Percentiles rank a stretch among this genome's conserved stretches.
Evolutionary conservation across 2,329 filamentous ascomycete species (phyloP).

Genomic region (Pyrenophora seminiperda): DNA sequence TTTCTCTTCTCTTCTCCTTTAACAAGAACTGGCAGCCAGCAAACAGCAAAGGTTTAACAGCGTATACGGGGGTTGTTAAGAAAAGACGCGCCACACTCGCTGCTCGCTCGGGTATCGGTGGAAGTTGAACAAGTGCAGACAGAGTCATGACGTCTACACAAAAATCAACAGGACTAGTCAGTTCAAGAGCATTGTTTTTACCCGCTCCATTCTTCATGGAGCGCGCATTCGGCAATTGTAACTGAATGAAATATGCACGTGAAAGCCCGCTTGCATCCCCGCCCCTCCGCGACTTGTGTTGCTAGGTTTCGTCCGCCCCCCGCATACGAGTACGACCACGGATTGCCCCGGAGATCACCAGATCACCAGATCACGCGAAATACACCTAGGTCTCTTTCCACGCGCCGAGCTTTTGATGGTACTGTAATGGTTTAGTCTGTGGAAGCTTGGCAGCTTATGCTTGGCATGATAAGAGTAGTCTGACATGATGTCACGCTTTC

Average conservation of each 20-base stretch:
- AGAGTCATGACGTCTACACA: slow-evolving; percentile 25
- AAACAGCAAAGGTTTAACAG: neutral
- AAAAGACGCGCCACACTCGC: slow-evolving; percentile 16
- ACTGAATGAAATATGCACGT: neutral
- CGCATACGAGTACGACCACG: neutral
- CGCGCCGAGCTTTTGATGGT: neutral
- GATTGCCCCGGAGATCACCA: no score
- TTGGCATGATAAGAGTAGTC: no score
- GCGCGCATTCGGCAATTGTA: slow-evolving; percentile 4
- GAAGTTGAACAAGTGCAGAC: slow-evolving; percentile 9
- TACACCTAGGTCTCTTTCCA: neutral
- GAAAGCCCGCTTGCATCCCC: neutral
- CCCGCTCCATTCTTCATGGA: neutral
- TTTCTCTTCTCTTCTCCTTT: neutral
- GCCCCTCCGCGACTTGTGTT: slow-evolving; percentile 1
- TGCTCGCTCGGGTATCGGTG: slow-evolving; percentile 9
- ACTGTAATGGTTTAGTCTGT: no score
- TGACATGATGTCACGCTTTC: no score
- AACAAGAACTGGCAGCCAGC: no score
- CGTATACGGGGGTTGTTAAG: slow-evolving; percentile 6
- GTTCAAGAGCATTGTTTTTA: neutral
- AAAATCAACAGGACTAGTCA: slow-evolving; percentile 12
- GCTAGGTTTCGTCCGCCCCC: no score
- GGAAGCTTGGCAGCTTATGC: no score
- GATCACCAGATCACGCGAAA: neutral